phyloP scores from a whole-genome alignment of 2,329 filamentous ascomycete genomes.

The Pyricularia sp. region DNA sequence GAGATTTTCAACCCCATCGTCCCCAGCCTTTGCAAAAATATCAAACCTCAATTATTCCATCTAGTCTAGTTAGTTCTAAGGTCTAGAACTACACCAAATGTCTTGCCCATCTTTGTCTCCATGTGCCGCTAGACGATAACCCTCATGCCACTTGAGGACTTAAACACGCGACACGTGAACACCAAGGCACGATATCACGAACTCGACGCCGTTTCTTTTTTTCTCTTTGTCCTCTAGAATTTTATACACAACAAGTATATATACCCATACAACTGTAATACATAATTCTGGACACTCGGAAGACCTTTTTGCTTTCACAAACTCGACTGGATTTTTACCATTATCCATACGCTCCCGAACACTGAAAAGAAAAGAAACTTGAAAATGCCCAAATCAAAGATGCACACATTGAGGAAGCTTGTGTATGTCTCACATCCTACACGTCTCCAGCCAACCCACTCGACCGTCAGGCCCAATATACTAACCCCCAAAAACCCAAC shows the following conservation, averaged over 20 bases:
- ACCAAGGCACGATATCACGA: conserved; percentile 1
- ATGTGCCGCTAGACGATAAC: background rate
- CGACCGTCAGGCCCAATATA: no score
- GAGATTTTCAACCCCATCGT: background rate
- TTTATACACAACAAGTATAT: background rate
- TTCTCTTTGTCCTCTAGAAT: background rate
- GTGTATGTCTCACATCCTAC: background rate
- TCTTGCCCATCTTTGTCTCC: background rate
- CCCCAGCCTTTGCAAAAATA: background rate
- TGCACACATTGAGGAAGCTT: conserved; percentile 3
- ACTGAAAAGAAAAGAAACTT: background rate
- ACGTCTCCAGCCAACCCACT: background rate
- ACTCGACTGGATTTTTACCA: background rate
- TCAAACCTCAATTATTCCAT: background rate
- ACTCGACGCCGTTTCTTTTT: background rate
- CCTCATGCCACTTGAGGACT: background rate
- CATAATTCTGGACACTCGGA: background rate
- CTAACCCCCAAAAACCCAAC: background rate
- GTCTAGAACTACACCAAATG: background rate
- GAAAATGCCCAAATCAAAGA: conserved; percentile 1
- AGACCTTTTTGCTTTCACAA: background rate
- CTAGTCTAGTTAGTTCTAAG: background rate
- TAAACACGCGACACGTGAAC: background rate
- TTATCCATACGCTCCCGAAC: background rate
- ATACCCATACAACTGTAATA: background rate